Evolutionary conservation across 768 basidiomycete species (phyloP).

Genomic region (Leccinum variicolor): DNA sequence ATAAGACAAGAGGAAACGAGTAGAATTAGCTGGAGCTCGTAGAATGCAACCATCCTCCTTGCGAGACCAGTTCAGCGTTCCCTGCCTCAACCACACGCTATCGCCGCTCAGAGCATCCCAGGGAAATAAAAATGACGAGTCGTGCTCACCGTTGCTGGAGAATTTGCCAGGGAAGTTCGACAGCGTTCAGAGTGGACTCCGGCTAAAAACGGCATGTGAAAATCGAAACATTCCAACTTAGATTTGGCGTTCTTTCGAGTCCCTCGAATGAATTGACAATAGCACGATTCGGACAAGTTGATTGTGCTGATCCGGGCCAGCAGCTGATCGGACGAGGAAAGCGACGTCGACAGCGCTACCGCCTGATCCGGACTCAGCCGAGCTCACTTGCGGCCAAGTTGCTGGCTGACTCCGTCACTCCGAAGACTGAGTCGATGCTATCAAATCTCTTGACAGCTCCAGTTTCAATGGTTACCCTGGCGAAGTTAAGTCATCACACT

Average conservation of each 20-base stretch:
- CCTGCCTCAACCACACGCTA: background rate
- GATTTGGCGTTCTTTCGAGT: no score
- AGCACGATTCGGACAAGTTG: no score
- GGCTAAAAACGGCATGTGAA: background rate
- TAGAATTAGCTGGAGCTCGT: conserved; percentile 39
- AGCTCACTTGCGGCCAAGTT: no score
- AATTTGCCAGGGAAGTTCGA: background rate
- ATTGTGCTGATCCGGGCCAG: no score
- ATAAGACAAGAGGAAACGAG: conserved; percentile 34
- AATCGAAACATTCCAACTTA: background rate
- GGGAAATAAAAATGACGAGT: background rate
- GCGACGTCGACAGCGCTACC: no score
- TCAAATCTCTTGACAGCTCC: no score
- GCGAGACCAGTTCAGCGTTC: background rate
- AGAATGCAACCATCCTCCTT: conserved; percentile 32
- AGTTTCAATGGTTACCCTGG: no score
- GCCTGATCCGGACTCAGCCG: no score
- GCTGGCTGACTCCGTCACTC: no score
- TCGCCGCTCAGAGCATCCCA: background rate
- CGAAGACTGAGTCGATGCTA: no score
- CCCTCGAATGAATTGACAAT: background rate
- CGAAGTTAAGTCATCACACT: no score
- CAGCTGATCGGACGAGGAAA: no score
- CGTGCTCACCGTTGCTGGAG: conserved; percentile 8
- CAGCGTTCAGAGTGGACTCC: background rate